Base-by-base conservation (phyloP, 2,329 filamentous ascomycete genomes). In the Sarocladiaceae sp. region DNA sequence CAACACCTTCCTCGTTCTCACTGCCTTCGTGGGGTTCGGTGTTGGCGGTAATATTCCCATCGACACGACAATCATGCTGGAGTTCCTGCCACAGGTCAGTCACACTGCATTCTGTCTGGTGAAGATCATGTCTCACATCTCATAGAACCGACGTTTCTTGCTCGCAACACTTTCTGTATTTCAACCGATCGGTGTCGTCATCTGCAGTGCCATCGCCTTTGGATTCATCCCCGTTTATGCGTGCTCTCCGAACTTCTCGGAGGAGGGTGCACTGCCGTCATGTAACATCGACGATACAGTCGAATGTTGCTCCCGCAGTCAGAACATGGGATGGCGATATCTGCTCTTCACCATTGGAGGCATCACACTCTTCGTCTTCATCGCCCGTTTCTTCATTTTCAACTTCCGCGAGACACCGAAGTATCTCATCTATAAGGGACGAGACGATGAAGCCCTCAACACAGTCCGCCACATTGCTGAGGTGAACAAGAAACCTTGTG, bases 31-130 rank as follows among this genome's bases (percentile, higher is more conserved):
- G 10, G 74, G 75, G 3, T 72, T 76, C 45, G 73, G 72, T 4
- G 63, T 72, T 0, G 70, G 71, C 2, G 73, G 73, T 6, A 77
- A 77, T 33, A 74, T 77, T 10, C 74, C 73, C 3, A 74, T 77
- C 32, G 73, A 76, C 45, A 72, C 72, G 0, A 76, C 73, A 0
- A 76, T 78, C 31, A 70, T 70, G 6, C 65, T 78, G 3, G 74
- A 78, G 45, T 78, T 76, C 47, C 68, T 76, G 13, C 75, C 74
- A 2, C 37, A 41, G 23, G 37, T 41, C 21, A 41, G 37, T 29
- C 23, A 3, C 7, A 4, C 13, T 9, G 26, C 21, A 24, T n/a
- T n/a, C n/a, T n/a, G n/a, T n/a, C n/a, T n/a, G n/a, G n/a, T n/a
- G n/a, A n/a, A n/a, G n/a, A n/a, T n/a, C n/a, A n/a, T n/a, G n/a